Percentiles rank a stretch among this genome's conserved stretches.
Evolutionary conservation across 148 eudicot species (phyloP).

Genomic region (Simmondsia chinensis): DNA sequence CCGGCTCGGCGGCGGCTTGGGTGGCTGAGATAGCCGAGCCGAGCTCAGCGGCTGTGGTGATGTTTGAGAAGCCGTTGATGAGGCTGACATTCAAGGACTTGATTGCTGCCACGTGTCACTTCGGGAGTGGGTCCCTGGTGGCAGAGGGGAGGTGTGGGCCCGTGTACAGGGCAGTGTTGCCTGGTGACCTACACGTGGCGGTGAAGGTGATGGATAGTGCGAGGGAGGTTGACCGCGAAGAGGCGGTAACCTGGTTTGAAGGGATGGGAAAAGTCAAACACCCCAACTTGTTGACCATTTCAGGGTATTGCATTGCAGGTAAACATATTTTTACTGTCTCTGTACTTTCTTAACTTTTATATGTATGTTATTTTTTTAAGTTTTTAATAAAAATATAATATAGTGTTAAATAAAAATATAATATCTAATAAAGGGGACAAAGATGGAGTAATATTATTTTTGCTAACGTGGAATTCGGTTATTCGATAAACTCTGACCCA

Average conservation of each 20-base stretch:
- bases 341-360: neutral
- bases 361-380: too few relatives aligned
- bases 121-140: slow-evolving; percentile 74
- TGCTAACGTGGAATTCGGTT: too few relatives aligned
- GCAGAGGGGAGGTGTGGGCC: slow-evolving; percentile 85
- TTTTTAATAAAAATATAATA: too few relatives aligned
- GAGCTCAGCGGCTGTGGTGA: slow-evolving; percentile 56
- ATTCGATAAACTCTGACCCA: too few relatives aligned
- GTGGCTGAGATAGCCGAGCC: slow-evolving; percentile 64
- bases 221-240: slow-evolving; percentile 33
- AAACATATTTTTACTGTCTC: neutral
- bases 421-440: too few relatives aligned
- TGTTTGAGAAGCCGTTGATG: slow-evolving; percentile 98
- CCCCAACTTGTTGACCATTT: slow-evolving; percentile 74
- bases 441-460: too few relatives aligned
- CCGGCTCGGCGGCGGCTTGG: slow-evolving; percentile 80
- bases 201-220: slow-evolving; percentile 73
- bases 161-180: slow-evolving; percentile 72
- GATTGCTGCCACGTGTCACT: slow-evolving; percentile 78
- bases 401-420: too few relatives aligned
- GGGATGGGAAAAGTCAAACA: slow-evolving; percentile 55
- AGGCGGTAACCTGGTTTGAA: slow-evolving; percentile 57
- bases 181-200: slow-evolving; percentile 93
- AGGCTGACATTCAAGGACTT: slow-evolving; percentile 79
- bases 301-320: slow-evolving; percentile 99